Conservation (phyloP, 2,329 filamentous ascomycete genomes). For the Colletotrichum limetticola region DNA sequence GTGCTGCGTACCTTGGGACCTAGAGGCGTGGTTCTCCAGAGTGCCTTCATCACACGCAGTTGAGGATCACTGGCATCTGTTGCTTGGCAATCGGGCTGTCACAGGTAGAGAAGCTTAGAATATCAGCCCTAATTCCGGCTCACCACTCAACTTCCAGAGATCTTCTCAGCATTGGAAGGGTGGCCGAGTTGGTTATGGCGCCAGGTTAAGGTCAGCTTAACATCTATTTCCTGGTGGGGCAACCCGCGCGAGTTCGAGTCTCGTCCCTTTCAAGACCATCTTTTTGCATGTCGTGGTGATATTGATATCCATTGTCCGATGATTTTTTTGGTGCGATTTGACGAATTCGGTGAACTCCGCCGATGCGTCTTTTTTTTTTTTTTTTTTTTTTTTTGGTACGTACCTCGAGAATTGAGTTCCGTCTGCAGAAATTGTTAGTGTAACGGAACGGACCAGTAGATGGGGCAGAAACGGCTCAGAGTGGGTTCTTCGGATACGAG, state of each 20-base stretch:
- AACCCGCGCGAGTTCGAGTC: conserved; percentile 36
- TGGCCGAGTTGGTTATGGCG: conserved; percentile 36
- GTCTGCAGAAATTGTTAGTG: not conserved
- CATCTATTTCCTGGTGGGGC: conserved; percentile 34
- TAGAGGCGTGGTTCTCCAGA: no score
- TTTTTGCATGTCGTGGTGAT: not conserved
- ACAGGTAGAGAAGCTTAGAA: not conserved
- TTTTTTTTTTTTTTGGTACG: not conserved
- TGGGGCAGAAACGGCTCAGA: not conserved
- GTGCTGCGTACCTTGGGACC: not conserved
- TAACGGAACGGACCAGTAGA: not conserved
- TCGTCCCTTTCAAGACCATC: conserved; percentile 20
- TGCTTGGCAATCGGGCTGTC: no score
- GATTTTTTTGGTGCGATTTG: not conserved
- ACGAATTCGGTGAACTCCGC: not conserved
- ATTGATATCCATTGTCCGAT: no score
- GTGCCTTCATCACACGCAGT: no score
- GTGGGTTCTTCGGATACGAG: conserved; percentile 21
- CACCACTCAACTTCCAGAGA: not conserved
- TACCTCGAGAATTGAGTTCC: not conserved
- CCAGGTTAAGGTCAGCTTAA: conserved; percentile 36
- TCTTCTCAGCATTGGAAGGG: not conserved
- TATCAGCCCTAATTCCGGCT: rapidly evolving
- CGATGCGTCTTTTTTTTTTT: not conserved
- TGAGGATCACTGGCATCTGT: no score